These are phyloP conservation scores for Neurospora sp. DNA, from an alignment of 495 filamentous ascomycete genomes.

Conservation along the genomic window DNA sequence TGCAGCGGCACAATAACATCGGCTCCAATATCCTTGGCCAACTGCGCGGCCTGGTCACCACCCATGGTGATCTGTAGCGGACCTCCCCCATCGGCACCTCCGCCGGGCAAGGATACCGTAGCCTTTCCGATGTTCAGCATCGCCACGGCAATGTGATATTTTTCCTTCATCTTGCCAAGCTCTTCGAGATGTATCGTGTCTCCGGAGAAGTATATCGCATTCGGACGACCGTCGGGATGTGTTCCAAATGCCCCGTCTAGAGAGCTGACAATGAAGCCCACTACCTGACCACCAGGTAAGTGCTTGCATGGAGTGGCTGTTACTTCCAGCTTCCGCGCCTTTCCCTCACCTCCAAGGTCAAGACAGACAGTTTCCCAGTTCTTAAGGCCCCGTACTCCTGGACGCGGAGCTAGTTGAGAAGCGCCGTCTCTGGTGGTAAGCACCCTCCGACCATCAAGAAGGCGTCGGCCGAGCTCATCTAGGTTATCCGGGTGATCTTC, in stretches of 20 bases:
- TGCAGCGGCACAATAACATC: slow-evolving; percentile 45
- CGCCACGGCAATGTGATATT: slow-evolving; percentile 27
- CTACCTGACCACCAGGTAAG: slow-evolving; percentile 37
- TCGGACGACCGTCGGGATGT: slow-evolving; percentile 27
- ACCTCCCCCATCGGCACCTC: slow-evolving; percentile 5
- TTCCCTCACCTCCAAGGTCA: slow-evolving; percentile 7
- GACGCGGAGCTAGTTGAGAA: slow-evolving; percentile 30
- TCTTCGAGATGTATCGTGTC: slow-evolving; percentile 45
- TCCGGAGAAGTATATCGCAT: slow-evolving; percentile 46
- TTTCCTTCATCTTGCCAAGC: slow-evolving; percentile 21
- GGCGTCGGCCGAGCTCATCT: slow-evolving; percentile 27
- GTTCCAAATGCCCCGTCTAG: slow-evolving; percentile 27
- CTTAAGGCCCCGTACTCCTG: slow-evolving; percentile 32
- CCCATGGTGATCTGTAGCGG: slow-evolving; percentile 41
- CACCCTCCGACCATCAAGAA: slow-evolving; percentile 40
- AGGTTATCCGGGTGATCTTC: slow-evolving; percentile 49
- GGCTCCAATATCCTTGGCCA: slow-evolving; percentile 33
- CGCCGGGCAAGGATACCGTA: slow-evolving; percentile 14
- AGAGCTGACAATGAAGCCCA: slow-evolving; percentile 35
- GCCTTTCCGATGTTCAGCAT: slow-evolving; percentile 31
- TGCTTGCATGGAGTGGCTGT: slow-evolving; percentile 38
- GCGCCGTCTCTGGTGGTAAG: slow-evolving; percentile 43
- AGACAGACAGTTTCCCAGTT: slow-evolving; percentile 16
- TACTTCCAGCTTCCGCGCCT: slow-evolving; percentile 35
- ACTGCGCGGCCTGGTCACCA: slow-evolving; percentile 31